Conservation (phyloP, 768 basidiomycete genomes). For the Tylopilus sp. region DNA sequence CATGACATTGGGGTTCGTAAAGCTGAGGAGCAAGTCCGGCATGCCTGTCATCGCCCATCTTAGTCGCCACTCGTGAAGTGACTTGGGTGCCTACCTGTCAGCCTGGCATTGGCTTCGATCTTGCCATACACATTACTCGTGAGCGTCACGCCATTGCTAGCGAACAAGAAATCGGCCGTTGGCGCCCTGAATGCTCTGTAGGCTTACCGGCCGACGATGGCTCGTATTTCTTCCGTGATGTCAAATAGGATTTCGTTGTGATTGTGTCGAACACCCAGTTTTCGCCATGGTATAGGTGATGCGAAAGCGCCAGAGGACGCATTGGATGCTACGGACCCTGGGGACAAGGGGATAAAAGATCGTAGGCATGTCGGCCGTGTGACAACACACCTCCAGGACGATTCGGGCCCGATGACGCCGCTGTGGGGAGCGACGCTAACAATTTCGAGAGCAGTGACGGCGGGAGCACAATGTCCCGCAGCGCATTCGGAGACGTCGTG, state of each 20-base stretch:
- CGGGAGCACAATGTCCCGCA: constrained; percentile 91
- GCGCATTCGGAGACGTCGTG: constrained; percentile 84
- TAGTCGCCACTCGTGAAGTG: not conserved
- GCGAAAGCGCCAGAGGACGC: constrained; percentile 58
- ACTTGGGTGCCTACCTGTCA: constrained; percentile 56
- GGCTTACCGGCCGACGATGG: constrained; percentile 30
- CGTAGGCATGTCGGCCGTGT: not conserved
- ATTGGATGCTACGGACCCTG: constrained; percentile 34
- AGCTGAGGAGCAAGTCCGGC: constrained; percentile 80
- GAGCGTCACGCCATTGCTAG: constrained; percentile 65
- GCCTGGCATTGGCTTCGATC: constrained; percentile 70
- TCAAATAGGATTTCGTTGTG: constrained; percentile 95
- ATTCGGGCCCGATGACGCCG: constrained; percentile 23
- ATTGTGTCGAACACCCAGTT: constrained; percentile 75
- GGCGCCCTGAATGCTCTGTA: too few relatives aligned
- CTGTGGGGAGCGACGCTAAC: constrained; percentile 36
- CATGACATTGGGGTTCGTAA: constrained; percentile 70
- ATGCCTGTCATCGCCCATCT: constrained; percentile 51
- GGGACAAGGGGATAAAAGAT: not conserved
- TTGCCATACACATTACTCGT: constrained; percentile 70
- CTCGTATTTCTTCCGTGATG: constrained; percentile 76
- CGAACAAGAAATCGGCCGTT: too few relatives aligned
- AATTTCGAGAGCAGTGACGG: constrained; percentile 82
- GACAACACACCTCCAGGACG: constrained; percentile 27
- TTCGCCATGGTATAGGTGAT: constrained; percentile 92